Evolutionary conservation across 352 stramenopile genomes (phyloP).

Genomic region (Phytophthora sp.): DNA sequence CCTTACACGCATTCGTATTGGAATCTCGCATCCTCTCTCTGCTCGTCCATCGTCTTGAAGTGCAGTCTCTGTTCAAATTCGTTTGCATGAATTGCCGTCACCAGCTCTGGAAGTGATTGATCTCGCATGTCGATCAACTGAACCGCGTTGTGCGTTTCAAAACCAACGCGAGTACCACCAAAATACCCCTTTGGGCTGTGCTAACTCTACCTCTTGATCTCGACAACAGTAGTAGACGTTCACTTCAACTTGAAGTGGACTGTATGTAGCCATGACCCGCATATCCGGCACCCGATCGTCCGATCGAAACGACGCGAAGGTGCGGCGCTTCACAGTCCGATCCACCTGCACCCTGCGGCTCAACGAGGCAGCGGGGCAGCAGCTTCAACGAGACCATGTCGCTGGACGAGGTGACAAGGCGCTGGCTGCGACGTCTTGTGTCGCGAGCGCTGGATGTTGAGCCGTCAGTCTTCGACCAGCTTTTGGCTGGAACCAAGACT

Average conservation of each 20-base stretch:
- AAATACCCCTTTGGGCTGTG: constrained; percentile 2
- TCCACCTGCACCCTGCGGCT: background rate
- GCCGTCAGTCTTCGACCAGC: constrained; percentile 54
- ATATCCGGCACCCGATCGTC: constrained; percentile 9
- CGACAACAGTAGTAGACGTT: background rate
- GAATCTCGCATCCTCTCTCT: too few species aligned
- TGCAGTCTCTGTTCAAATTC: too few species aligned
- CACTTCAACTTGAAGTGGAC: constrained; percentile 8
- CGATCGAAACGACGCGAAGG: constrained; percentile 30
- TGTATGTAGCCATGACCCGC: constrained; percentile 21
- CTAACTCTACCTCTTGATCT: too few species aligned
- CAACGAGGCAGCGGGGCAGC: background rate
- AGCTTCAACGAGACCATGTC: constrained; percentile 7
- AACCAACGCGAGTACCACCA: constrained; percentile 12
- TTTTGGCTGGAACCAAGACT: constrained; percentile 44
- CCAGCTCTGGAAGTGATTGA: constrained; percentile 1
- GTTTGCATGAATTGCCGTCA: background rate
- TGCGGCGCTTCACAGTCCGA: constrained; percentile 5
- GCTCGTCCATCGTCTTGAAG: too few species aligned
- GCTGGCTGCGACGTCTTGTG: constrained; percentile 74
- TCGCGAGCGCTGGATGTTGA: constrained; percentile 67
- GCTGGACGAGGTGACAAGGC: constrained; percentile 57
- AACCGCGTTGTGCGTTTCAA: constrained; percentile 29
- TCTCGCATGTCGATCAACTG: background rate
- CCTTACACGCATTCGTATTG: too few species aligned